These are phyloP conservation scores for Starmera pachycereana DNA, from an alignment of 805 yeast species.

Conservation along the genomic window DNA sequence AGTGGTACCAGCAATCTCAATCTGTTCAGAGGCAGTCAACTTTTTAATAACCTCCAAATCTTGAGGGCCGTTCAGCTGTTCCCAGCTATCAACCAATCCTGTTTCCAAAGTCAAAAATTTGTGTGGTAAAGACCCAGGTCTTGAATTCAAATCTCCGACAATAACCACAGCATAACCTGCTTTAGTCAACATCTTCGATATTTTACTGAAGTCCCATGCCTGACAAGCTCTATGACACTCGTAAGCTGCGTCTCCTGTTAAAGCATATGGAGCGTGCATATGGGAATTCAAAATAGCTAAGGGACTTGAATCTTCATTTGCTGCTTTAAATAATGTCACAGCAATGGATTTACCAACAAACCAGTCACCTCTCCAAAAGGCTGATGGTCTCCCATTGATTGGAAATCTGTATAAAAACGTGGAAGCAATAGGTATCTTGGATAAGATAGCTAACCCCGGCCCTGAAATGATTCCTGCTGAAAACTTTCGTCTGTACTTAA, in stretches of 20 bases:
- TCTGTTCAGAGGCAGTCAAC: conserved; percentile 50
- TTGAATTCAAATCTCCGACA: conserved; percentile 88
- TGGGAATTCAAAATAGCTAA: conserved; percentile 84
- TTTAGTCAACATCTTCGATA: conserved; percentile 47
- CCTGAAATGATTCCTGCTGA: conserved; percentile 83
- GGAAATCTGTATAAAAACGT: conserved; percentile 81
- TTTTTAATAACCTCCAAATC: conserved; percentile 30
- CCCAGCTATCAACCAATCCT: conserved; percentile 77
- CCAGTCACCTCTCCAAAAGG: conserved; percentile 95
- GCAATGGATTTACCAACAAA: conserved; percentile 88
- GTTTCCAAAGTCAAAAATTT: conserved; percentile 61
- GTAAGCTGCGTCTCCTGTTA: conserved; percentile 79
- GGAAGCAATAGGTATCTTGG: conserved; percentile 72
- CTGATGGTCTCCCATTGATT: conserved; percentile 88
- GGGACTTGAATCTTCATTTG: conserved; percentile 34
- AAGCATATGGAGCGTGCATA: conserved; percentile 93
- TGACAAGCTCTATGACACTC: conserved; percentile 86
- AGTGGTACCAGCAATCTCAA: conserved; percentile 70
- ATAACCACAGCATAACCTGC: conserved; percentile 82
- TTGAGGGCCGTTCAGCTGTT: conserved; percentile 42
- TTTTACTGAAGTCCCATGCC: conserved; percentile 86
- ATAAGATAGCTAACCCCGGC: conserved; percentile 82
- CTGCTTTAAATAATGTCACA: conserved; percentile 53
- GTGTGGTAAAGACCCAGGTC: conserved; percentile 80
- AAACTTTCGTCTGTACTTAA: conserved; percentile 61